Base-by-base conservation (phyloP, 805 yeast species). In the Yarrowia porcina region DNA sequence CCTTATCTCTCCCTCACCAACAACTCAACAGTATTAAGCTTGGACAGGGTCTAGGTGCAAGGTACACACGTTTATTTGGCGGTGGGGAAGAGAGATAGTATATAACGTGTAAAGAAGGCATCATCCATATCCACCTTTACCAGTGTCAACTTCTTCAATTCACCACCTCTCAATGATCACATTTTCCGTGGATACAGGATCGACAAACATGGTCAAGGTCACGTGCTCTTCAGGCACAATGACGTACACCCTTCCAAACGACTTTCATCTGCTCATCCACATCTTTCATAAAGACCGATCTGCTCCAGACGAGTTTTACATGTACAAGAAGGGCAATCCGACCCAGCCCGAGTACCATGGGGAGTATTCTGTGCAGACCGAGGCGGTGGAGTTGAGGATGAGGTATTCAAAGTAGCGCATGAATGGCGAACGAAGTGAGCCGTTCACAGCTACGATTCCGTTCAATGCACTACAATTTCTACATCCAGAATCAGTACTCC, bases 261-360 rank as follows among this genome's bases (percentile, higher is more conserved):
- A 36, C 13, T 52, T 52, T 23, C 59, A 52, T 32, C 59, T 52
- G 44, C 44, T 52, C 21, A 36, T 52, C 3, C 32, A 36, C 8
- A 17, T 52, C 7, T 4, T 21, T 5, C 59, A 52, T 44, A 52
- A 52, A 7, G 59, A 52, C 33, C 9, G 44, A 23, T 52, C 59
- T 7, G 59, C 33, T 4, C 59, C 59, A 9, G 44, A 33, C 33
- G 59, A 52, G 44, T 36, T 10, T 15, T 21, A 52, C 35, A 4
- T 52, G 35, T 52, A 35, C 44, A 35, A 52, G 17, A 35, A 52
- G 18, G 59, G 59, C 23, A 23, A 23, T 25, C 59, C 59, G 2
- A 2, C 44, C 1, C 17, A 18, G 20, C 59, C 59, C 4, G 15
- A 52, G 10, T n/a, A 17, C 7, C 59, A 52, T 36, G 59, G 39